phyloP scores from a whole-genome alignment of 352 stramenopile species.

The Phytophthora vignae region DNA sequence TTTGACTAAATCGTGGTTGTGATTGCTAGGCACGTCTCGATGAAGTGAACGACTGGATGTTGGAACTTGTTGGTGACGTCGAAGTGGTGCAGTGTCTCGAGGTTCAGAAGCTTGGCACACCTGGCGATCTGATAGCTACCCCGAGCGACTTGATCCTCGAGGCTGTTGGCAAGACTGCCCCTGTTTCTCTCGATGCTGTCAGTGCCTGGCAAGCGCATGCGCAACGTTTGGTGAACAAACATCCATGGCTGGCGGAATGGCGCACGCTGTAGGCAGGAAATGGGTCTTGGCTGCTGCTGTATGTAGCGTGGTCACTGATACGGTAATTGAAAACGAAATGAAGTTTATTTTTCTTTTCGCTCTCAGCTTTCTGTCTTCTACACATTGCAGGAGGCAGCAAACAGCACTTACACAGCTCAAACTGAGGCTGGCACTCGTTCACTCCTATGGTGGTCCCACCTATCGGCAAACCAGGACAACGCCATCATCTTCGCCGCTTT shows the following conservation, averaged over 20 bases:
- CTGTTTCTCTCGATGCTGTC: slow-evolving; percentile 47
- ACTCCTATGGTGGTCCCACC: slow-evolving; percentile 4
- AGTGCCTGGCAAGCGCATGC: slow-evolving; percentile 60
- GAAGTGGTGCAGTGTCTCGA: slow-evolving; percentile 65
- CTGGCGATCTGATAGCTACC: slow-evolving; percentile 75
- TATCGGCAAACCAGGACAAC: slow-evolving; percentile 2
- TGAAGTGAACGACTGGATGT: slow-evolving; percentile 84
- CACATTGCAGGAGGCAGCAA: slow-evolving; percentile 26
- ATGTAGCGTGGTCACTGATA: no score
- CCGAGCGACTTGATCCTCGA: slow-evolving; percentile 73
- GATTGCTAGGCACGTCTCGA: slow-evolving; percentile 66
- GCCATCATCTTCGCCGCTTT: slow-evolving; percentile 14
- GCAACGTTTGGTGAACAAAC: slow-evolving; percentile 44
- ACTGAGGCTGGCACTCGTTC: slow-evolving; percentile 11
- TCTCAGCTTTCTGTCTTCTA: slow-evolving; percentile 38
- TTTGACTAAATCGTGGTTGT: slow-evolving; percentile 12
- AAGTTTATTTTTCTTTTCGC: slow-evolving; percentile 40
- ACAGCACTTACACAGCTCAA: slow-evolving; percentile 16
- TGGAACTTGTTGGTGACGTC: slow-evolving; percentile 64
- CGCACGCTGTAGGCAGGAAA: slow-evolving; percentile 59
- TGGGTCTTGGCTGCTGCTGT: background rate
- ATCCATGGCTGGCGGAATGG: slow-evolving; percentile 82
- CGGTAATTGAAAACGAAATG: slow-evolving; percentile 30
- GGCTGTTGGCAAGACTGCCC: slow-evolving; percentile 32
- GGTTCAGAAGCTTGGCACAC: slow-evolving; percentile 83